Base-by-base conservation (phyloP, 805 yeast genomes). In the Pichia deserticola region DNA sequence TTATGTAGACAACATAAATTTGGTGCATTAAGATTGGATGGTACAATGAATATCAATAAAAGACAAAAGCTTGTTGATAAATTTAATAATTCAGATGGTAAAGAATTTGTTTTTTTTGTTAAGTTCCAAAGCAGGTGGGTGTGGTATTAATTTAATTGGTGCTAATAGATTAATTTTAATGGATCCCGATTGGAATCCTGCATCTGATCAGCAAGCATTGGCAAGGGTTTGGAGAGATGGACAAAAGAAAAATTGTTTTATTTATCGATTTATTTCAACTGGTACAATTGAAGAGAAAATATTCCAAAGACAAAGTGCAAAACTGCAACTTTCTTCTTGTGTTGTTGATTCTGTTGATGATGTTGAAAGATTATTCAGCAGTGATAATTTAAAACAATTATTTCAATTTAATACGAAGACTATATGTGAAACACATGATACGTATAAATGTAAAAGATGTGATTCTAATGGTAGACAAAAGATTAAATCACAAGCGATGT, bases 181-280 rank as follows among this genome's bases (percentile, higher is more conserved):
- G 62, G 99, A 93, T 63, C 83, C 83, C 0, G 99, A 93, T 64
- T 93, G 99, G 99, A 92, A 92, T 61, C 99, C 99, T 0, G 98
- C 99, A 0, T 84, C 96, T 1, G 99, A 92, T 63, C 98, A 93
- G 64, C 99, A 92, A 68, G 98, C 98, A 0, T 73, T 93, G 54
- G 98, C 98, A 0, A 78, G 99, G 66, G 96, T 93, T 5, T 93
- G 98, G 98, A 82, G 99, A 74, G 99, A 93, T 69, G 99, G 99
- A 0, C 99, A 92, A 63, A 92, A 87, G 74, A 93, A 92, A 66
- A 96, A 87, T 65, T 93, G 99, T 70, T 92, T 85, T 60, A 93
- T 92, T 39, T 93, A 93, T 66, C 74, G 99, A 57, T 90, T 93
- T 58, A 90, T 92, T 50, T 78, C 95, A 7, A 89, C 98, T 0